Base-by-base conservation (phyloP, 306 rosid genomes). In the Herpetospermum pedunculosum region DNA sequence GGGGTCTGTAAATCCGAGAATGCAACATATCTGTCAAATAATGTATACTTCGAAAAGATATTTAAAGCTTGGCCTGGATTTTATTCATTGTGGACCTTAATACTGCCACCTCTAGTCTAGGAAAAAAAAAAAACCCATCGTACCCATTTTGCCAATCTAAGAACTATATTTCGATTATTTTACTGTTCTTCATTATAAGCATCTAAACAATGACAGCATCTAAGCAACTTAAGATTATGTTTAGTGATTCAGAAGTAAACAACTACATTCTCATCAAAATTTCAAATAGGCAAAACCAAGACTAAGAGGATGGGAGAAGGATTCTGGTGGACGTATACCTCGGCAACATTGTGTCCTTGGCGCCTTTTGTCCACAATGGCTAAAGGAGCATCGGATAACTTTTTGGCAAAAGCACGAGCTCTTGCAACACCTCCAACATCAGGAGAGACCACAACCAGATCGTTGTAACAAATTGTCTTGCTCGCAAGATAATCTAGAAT, bases 351-450 rank as follows among this genome's bases (percentile, higher is more conserved):
- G 81, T 95, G 99, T 53, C 85, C 99, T 54, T 91, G 95, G 29
- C 99, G 96, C 76, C 99, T 88, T 83, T 95, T 95, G 84, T 95
- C 97, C 46, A 95, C 99, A 73, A 95, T 95, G 43, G 99, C 99
- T 77, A 95, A 84, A 73, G 99, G 99, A 49, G 99, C 99, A 87
- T 95, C 97, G 15, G 96, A 95, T 83, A 95, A 76, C 13, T 95
- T 95, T 83, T 95, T 95, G 29, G 99, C 99, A 62, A 91, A 95
- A 57, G 99, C 95, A 74, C 96, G 99, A 70, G 99, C 99, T 79
- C 99, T 85, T 70, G 96, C 99, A 76, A 95, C 99, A 58, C 99
- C 99, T 35, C 99, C 99, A 84, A 95, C 99, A 87, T 95, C 99
- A 29, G 97, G 99, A 18, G 99, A 95, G 82, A 95, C 96, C 75